Percentiles rank a stretch among this genome's conserved stretches.
Evolutionary conservation across 1,284 basidiomycete species (phyloP).

Genomic region (Pyrrhoderma noxium): DNA sequence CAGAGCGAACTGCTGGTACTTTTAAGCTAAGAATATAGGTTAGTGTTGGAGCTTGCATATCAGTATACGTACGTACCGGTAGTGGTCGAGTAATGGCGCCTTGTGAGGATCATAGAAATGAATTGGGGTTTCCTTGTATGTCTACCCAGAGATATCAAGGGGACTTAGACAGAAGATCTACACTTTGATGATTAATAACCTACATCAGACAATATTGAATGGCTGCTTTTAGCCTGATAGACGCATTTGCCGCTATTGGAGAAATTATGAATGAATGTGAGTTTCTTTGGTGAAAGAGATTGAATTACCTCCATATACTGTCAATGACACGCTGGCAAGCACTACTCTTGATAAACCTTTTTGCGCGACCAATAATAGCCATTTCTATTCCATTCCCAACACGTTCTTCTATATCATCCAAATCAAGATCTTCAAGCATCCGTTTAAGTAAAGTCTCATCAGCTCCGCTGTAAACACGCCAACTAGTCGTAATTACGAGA

Average conservation of each 20-base stretch:
- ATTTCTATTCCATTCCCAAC: slow-evolving; percentile 89
- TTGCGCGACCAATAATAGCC: slow-evolving; percentile 80
- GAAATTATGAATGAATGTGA: slow-evolving; percentile 11
- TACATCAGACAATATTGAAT: slow-evolving; percentile 83
- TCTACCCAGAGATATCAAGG: slow-evolving; percentile 38
- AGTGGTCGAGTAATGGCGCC: slow-evolving; percentile 89
- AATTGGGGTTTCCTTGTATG: slow-evolving; percentile 87
- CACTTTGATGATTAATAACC: slow-evolving; percentile 24
- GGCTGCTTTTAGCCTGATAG: slow-evolving; percentile 80
- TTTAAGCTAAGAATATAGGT: slow-evolving; percentile 57
- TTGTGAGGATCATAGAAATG: slow-evolving; percentile 93
- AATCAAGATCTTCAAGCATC: slow-evolving; percentile 63
- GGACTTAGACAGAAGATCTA: neutral
- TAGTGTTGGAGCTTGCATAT: neutral
- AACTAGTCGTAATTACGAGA: slow-evolving; percentile 76
- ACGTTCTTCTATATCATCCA: slow-evolving; percentile 64
- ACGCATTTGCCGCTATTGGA: slow-evolving; percentile 71
- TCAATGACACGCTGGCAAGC: slow-evolving; percentile 85
- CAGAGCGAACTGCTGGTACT: slow-evolving; percentile 85
- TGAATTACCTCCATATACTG: slow-evolving; percentile 63
- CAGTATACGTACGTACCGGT: slow-evolving; percentile 46
- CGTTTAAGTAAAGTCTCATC: slow-evolving; percentile 53
- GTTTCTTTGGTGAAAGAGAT: neutral
- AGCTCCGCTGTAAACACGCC: slow-evolving; percentile 84
- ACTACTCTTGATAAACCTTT: slow-evolving; percentile 80